Base-by-base conservation (phyloP, 495 filamentous ascomycete species). In the Neurospora hispaniola region DNA sequence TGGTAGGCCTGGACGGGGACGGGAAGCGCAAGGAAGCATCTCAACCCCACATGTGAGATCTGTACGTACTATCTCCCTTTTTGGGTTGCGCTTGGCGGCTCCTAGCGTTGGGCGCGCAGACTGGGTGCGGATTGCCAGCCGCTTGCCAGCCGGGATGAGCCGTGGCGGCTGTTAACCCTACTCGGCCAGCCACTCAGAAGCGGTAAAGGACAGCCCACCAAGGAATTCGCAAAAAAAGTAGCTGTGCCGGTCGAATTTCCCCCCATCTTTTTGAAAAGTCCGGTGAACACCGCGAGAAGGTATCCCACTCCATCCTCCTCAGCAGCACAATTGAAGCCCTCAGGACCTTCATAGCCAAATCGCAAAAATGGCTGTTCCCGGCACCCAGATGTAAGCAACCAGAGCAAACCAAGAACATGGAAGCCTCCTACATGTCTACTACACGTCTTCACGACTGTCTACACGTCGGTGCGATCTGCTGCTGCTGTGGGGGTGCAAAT, bases 371-470 rank as follows among this genome's bases (percentile, higher is more conserved):
- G 83, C 85, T 79, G 79, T 79, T 78, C 81, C 83, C 73, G 84
- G 85, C 74, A 79, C 84, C 78, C 85, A 86, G 77, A 86, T 86
- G 88, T 89, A 79, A 88, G 87, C 85, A 70, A 23, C 44, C 12
- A 62, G 23, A 66, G 54, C 54, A 66, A 66, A 31, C 14, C 27
- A 66, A 66, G 54, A 31, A 27, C 54, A 35, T 66, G 54, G 54
- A 66, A 66, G 54, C 54, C 54, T 66, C 27, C 27, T 66, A 66
- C 54, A 66, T 31, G 54, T 38, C 54, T 31, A 54, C 20, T 54
- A 66, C 54, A 66, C 54, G 54, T 62, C 20, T 18, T 18, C 54
- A 62, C 27, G 54, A 18, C 54, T 66, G 54, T 66, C 23, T 66
- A 31, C 54, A 66, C 54, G 54, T 66, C 54, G 54, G 54, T 66